Evolutionary conservation across 129 eudicot genomes (phyloP).

Genomic region (Tagetes patula): DNA sequence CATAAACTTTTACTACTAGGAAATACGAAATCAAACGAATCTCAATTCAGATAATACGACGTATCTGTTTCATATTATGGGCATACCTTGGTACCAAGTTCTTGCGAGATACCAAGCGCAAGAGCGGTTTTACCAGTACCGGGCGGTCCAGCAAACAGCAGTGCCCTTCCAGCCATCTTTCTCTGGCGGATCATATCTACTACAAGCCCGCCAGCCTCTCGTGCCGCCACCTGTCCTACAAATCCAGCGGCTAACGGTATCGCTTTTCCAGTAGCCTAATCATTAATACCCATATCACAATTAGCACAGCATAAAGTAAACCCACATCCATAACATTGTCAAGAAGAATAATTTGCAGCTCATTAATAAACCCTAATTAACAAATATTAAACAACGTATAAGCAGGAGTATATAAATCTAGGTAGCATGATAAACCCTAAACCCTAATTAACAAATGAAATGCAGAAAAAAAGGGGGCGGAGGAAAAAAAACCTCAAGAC

Average conservation of each 20-base stretch:
- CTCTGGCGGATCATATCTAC: slow-evolving; percentile 97
- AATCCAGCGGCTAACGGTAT: slow-evolving; percentile 93
- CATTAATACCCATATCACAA: not conserved
- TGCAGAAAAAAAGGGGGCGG: not conserved
- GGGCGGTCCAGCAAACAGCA: slow-evolving; percentile 93
- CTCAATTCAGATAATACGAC: not conserved
- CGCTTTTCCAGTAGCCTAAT: slow-evolving; percentile 68
- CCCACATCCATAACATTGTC: not conserved
- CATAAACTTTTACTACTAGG: not conserved
- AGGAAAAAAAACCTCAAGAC: slow-evolving; percentile 62
- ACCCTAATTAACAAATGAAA: slow-evolving; percentile 22
- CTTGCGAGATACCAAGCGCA: slow-evolving; percentile 92
- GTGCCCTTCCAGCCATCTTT: slow-evolving; percentile 97
- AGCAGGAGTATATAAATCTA: not conserved
- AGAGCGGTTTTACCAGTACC: slow-evolving; percentile 98
- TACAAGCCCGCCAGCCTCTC: slow-evolving; percentile 96
- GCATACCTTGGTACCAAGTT: slow-evolving; percentile 93
- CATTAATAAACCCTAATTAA: not conserved
- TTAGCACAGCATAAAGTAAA: not conserved
- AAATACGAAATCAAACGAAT: not conserved
- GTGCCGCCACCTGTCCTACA: slow-evolving; percentile 86
- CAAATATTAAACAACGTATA: not conserved
- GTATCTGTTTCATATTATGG: not conserved
- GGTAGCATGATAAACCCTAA: slow-evolving; percentile 34
- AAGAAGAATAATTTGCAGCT: not conserved